Base-by-base conservation (phyloP, 2,329 filamentous ascomycete genomes). In the Cladophialophora chaetospira region DNA sequence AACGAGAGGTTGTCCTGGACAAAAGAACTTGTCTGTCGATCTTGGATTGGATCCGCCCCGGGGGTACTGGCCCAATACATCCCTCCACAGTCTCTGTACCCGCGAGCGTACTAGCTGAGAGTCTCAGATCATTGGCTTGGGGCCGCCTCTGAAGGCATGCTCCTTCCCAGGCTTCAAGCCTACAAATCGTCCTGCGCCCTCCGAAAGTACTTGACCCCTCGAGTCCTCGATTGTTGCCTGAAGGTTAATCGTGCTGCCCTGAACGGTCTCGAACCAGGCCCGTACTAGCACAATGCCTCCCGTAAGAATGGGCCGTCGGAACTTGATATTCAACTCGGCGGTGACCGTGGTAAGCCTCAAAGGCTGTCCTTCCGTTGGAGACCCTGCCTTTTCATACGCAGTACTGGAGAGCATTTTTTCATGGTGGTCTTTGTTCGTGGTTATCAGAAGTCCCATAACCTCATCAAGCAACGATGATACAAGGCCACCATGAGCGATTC, bases 311-410 rank as follows among this genome's bases (percentile, higher is more conserved):
- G 47, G 5, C 17, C 23, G 15, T 4, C 26, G 50, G 36, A 11
- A 45, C 31, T 40, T 54, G 51, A 54, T 29, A 38, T 21, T 5
- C 42, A 40, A 21, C 40, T 54, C 43, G 10, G 40, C 10, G 4
- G 29, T 54, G 28, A 40, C 42, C 10, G 21, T 31, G 23, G 5
- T 31, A 3, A 31, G 43, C 23, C 47, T 5, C 5, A n/a, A 21
- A 10, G 10, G 33, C 13, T 38, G 31, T n/a, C n/a, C n/a, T n/a
- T n/a, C n/a, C n/a, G n/a, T n/a, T n/a, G n/a, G n/a, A n/a, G n/a
- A n/a, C n/a, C n/a, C n/a, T n/a, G n/a, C n/a, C n/a, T n/a, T n/a
- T n/a, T n/a, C n/a, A n/a, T n/a, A n/a, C n/a, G n/a, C n/a, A n/a
- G 29, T 9, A 11, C n/a, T n/a, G n/a, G 11, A 2, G 33, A 21